Percentiles rank a stretch among this genome's conserved stretches.
These are phyloP conservation scores for Pyrenula aspistea DNA, from an alignment of 495 filamentous ascomycete genomes.

Conservation along the genomic window DNA sequence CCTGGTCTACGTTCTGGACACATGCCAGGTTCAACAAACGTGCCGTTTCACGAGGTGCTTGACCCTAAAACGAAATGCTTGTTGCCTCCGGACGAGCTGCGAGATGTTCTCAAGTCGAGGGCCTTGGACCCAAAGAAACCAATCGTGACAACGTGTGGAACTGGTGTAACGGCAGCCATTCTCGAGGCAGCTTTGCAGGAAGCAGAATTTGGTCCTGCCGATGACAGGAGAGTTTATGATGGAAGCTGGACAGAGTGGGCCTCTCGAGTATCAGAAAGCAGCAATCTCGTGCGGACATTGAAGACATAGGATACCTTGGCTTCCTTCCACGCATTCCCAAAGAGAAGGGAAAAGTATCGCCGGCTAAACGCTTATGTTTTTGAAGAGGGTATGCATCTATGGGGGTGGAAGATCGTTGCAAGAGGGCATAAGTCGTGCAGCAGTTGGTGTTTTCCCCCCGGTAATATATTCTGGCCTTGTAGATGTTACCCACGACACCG, in stretches of 20 bases:
- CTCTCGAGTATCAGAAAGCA: constrained; percentile 48
- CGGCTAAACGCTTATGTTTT: no score
- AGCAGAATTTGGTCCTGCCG: constrained; percentile 58
- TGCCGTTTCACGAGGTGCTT: constrained; percentile 70
- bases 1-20: constrained; percentile 82
- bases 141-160: constrained; percentile 84
- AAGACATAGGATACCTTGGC: constrained; percentile 5
- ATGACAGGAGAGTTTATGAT: constrained; percentile 74
- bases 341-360: no score
- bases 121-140: constrained; percentile 71
- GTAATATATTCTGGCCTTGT: no score
- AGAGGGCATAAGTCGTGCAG: no score
- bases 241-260: constrained; percentile 96
- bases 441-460: no score
- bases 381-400: no score
- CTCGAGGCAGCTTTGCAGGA: constrained; percentile 77
- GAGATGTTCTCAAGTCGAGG: constrained; percentile 61
- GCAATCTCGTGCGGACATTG: constrained; percentile 47
- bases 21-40: constrained; percentile 74
- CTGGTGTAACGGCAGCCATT: constrained; percentile 87
- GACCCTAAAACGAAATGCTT: constrained; percentile 74
- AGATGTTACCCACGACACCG: no score
- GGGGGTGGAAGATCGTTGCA: no score
- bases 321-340: no score
- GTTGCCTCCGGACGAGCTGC: constrained; percentile 57